Conservation (phyloP, 345 rosid genomes). For the Aegle marmelos region DNA sequence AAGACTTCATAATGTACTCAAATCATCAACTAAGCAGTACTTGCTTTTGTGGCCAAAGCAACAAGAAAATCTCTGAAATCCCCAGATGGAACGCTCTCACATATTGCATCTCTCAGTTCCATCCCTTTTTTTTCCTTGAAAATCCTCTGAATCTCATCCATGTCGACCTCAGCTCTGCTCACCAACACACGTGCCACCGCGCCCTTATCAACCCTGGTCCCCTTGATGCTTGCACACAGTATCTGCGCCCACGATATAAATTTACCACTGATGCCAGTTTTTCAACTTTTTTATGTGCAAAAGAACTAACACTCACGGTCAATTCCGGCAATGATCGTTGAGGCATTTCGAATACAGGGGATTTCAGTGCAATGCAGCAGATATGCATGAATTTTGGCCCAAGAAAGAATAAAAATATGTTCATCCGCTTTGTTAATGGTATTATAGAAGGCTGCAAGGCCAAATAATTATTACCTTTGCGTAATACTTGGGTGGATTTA, state of each 20-base stretch:
- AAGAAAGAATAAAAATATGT: not conserved
- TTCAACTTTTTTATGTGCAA: not conserved
- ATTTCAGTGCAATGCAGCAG: not conserved
- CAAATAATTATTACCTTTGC: constrained; percentile 41
- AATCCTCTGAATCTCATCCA: constrained; percentile 38
- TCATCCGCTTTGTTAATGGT: no score
- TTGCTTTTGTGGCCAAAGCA: constrained; percentile 36
- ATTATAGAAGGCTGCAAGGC: not conserved
- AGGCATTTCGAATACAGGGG: not conserved
- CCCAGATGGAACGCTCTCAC: constrained; percentile 33
- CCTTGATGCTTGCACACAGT: constrained; percentile 34
- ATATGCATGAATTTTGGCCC: not conserved
- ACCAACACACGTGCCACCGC: constrained; percentile 41
- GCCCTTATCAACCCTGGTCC: constrained; percentile 24
- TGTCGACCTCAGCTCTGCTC: constrained; percentile 55
- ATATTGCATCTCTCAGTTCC: constrained; percentile 44
- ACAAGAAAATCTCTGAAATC: constrained; percentile 57
- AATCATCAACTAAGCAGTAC: not conserved
- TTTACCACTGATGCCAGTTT: not conserved
- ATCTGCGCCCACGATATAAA: constrained; percentile 21
- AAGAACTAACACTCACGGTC: not conserved
- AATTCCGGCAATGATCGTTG: not conserved
- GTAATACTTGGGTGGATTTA: constrained; percentile 39
- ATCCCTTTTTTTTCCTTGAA: constrained; percentile 41
- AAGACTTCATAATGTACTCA: not conserved